Evolutionary conservation across 2,329 filamentous ascomycete species (phyloP).

Genomic region (Fusarium agapanthi): DNA sequence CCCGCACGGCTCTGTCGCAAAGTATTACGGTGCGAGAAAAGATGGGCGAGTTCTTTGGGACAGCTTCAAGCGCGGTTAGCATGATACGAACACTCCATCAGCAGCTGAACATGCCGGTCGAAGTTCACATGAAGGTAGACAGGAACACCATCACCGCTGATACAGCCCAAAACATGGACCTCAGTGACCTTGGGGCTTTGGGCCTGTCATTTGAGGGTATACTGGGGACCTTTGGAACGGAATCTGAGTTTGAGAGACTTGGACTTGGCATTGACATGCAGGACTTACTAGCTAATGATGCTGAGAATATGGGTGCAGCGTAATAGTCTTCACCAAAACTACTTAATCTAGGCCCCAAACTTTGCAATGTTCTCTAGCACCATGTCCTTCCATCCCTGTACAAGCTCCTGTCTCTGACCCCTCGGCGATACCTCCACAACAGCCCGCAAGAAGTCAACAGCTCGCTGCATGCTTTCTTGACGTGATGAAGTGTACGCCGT

Average conservation of each 20-base stretch:
- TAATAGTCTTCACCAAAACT: rapidly evolving
- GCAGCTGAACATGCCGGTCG: neutral
- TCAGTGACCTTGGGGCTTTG: rapidly evolving
- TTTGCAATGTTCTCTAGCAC: neutral
- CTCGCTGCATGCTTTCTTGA: rapidly evolving
- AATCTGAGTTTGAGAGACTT: neutral
- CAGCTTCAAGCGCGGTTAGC: neutral
- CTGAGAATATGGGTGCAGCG: rapidly evolving
- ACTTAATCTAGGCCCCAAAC: rapidly evolving
- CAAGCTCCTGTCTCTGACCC: neutral
- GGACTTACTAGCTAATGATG: rapidly evolving
- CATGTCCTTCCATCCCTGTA: neutral
- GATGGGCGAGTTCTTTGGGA: neutral
- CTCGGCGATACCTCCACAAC: neutral
- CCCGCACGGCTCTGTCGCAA: neutral
- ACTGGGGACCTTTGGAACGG: rapidly evolving
- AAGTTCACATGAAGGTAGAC: rapidly evolving
- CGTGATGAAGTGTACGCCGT: rapidly evolving
- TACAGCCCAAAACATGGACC: neutral
- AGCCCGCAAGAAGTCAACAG: neutral
- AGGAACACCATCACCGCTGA: rapidly evolving
- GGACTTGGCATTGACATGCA: neutral
- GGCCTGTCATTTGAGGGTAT: neutral
- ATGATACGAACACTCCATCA: neutral
- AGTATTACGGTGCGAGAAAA: neutral